Evolutionary conservation across 2,329 filamentous ascomycete species (phyloP).

Genomic region (Ophiocordyceps camponoti-saundersi): DNA sequence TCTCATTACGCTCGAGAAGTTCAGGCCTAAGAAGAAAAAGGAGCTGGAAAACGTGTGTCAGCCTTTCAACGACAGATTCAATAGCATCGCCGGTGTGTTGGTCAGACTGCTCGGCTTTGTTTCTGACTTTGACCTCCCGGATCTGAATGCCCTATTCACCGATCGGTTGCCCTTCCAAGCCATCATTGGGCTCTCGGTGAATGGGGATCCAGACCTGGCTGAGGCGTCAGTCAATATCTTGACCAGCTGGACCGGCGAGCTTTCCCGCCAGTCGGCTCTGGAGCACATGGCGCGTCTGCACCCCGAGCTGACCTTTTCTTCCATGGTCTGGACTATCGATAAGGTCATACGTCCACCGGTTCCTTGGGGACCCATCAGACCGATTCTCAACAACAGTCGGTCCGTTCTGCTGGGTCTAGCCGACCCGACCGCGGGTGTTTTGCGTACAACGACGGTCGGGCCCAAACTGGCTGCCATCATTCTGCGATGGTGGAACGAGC

Average conservation of each 20-base stretch:
- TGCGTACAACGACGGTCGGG: slow-evolving; percentile 38
- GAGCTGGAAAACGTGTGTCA: slow-evolving; percentile 24
- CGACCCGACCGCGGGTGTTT: slow-evolving; percentile 36
- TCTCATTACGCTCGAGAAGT: slow-evolving; percentile 59
- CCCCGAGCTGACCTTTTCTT: slow-evolving; percentile 21
- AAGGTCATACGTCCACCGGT: slow-evolving; percentile 15
- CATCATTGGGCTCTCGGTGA: slow-evolving; percentile 64
- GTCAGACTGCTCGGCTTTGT: slow-evolving; percentile 62
- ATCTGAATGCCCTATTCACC: slow-evolving; percentile 54
- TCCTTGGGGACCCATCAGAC: slow-evolving; percentile 40
- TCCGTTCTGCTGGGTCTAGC: slow-evolving; percentile 40
- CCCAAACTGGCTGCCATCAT: slow-evolving; percentile 47
- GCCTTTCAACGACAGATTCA: slow-evolving; percentile 64
- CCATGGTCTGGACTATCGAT: slow-evolving; percentile 25
- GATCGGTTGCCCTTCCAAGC: slow-evolving; percentile 53
- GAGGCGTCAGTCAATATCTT: slow-evolving; percentile 68
- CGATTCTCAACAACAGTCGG: slow-evolving; percentile 37
- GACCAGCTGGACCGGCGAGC: slow-evolving; percentile 62
- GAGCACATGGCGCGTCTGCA: slow-evolving; percentile 22
- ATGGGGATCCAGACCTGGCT: slow-evolving; percentile 62
- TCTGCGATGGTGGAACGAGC: slow-evolving; percentile 63
- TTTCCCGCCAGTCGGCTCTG: slow-evolving; percentile 22
- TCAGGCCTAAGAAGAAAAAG: slow-evolving; percentile 37
- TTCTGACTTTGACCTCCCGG: slow-evolving; percentile 53
- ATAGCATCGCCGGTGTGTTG: slow-evolving; percentile 38